Conservation (phyloP, 768 basidiomycete genomes). For the Leucocoprinus birnbaumii region DNA sequence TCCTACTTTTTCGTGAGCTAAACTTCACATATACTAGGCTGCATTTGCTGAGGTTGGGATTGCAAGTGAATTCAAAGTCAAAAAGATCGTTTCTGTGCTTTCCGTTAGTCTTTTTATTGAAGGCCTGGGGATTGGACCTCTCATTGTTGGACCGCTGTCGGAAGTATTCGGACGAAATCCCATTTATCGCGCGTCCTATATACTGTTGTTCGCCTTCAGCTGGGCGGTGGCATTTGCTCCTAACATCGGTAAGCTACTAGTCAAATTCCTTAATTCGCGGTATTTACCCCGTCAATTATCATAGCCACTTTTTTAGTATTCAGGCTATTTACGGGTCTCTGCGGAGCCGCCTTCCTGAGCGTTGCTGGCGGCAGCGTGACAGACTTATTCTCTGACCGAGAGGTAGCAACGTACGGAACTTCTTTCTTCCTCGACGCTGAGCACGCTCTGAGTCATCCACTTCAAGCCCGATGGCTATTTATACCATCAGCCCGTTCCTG, state of each 20-base stretch:
- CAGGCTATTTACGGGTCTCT: constrained; percentile 53
- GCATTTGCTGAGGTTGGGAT: constrained; percentile 62
- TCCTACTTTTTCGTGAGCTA: background rate
- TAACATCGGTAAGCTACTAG: constrained; percentile 44
- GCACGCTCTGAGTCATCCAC: background rate
- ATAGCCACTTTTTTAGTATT: constrained; percentile 59
- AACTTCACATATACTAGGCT: constrained; percentile 34
- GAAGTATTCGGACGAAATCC: constrained; percentile 64
- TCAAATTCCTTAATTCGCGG: background rate
- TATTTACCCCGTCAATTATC: background rate
- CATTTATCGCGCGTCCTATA: constrained; percentile 62
- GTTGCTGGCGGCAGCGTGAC: constrained; percentile 56
- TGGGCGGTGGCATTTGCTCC: constrained; percentile 76
- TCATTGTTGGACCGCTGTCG: constrained; percentile 50
- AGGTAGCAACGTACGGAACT: constrained; percentile 54
- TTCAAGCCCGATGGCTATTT: constrained; percentile 48
- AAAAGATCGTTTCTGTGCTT: constrained; percentile 45
- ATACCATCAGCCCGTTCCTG: constrained; percentile 52
- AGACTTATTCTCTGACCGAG: constrained; percentile 52
- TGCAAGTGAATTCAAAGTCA: constrained; percentile 44
- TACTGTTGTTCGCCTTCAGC: constrained; percentile 57
- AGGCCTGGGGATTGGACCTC: constrained; percentile 52
- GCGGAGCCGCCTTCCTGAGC: constrained; percentile 54
- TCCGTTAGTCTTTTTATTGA: constrained; percentile 59
- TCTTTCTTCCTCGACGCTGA: background rate